Conservation (phyloP, 805 yeast species). For the Lachancea fermentati region DNA sequence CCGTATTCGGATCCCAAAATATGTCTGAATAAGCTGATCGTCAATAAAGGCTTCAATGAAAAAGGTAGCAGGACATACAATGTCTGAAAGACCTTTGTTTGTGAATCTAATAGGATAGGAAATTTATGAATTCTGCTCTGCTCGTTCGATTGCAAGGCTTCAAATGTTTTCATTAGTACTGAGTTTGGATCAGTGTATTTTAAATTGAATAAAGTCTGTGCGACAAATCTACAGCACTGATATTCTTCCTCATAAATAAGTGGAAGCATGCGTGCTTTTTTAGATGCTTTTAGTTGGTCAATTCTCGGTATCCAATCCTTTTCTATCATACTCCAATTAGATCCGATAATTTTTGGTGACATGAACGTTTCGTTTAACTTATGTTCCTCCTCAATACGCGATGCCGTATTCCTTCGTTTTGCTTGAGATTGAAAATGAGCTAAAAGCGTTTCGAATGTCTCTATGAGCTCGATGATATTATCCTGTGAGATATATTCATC, state of each 20-base stretch:
- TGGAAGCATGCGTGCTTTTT: constrained; percentile 36
- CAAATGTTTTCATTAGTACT: constrained; percentile 28
- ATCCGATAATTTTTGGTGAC: constrained; percentile 12
- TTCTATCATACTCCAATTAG: constrained; percentile 18
- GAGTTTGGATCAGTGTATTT: constrained; percentile 17
- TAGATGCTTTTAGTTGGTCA: constrained; percentile 33
- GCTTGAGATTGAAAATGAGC: constrained; percentile 20
- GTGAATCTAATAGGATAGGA: constrained; percentile 45
- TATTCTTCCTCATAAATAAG: constrained; percentile 49
- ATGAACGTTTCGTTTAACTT: constrained; percentile 10
- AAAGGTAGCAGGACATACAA: constrained; percentile 37
- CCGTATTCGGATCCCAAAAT: constrained; percentile 57
- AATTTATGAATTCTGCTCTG: constrained; percentile 38
- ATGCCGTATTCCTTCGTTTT: constrained; percentile 25
- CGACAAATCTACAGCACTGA: constrained; percentile 44
- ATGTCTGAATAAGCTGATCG: constrained; percentile 37
- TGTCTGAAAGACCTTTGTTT: constrained; percentile 44
- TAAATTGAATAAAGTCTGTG: constrained; percentile 35
- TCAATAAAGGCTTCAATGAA: constrained; percentile 33
- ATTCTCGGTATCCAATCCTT: constrained; percentile 37
- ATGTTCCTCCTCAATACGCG: constrained; percentile 8
- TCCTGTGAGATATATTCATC: constrained; percentile 35
- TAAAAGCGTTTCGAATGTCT: constrained; percentile 31
- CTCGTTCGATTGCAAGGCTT: constrained; percentile 48
- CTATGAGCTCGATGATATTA: constrained; percentile 32